phyloP scores from a whole-genome alignment of 139 green algal species.

The Monoraphidium neglectum region DNA sequence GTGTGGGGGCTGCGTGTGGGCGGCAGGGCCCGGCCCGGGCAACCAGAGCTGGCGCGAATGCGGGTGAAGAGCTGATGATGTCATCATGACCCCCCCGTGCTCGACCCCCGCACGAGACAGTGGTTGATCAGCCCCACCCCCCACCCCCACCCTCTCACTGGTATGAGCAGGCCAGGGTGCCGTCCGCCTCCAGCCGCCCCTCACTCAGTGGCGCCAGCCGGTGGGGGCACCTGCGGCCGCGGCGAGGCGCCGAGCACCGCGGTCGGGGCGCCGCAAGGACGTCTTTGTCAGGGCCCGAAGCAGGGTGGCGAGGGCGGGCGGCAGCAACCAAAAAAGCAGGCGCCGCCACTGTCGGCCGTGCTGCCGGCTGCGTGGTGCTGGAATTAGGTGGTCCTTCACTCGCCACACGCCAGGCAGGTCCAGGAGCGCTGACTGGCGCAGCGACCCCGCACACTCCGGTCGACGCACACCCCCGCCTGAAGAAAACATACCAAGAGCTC shows the following conservation, averaged over 20 bases:
- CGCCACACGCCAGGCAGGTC: too few species aligned
- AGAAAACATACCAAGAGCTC: neutral
- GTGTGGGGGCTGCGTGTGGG: too few species aligned
- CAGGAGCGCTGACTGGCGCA: too few species aligned
- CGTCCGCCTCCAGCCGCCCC: constrained; percentile 57
- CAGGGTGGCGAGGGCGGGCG: neutral
- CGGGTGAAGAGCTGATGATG: too few species aligned
- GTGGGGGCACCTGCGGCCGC: constrained; percentile 33
- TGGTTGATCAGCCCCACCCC: too few species aligned
- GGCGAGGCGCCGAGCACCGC: neutral
- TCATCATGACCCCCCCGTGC: too few species aligned
- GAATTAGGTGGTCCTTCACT: neutral
- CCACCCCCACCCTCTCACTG: constrained; percentile 48
- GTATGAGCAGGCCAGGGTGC: constrained; percentile 55
- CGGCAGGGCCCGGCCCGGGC: too few species aligned
- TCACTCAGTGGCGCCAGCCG: constrained; percentile 66
- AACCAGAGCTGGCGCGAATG: too few species aligned
- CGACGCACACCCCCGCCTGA: neutral
- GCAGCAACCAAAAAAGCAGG: neutral
- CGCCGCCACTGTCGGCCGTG: neutral
- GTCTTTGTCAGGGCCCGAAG: neutral
- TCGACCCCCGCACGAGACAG: too few species aligned
- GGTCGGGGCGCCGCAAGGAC: neutral
- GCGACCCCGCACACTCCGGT: too few species aligned
- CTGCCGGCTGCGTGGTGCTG: neutral